Evolutionary conservation across 441 rosid species (phyloP).

Genomic region (Erodium trifolium): DNA sequence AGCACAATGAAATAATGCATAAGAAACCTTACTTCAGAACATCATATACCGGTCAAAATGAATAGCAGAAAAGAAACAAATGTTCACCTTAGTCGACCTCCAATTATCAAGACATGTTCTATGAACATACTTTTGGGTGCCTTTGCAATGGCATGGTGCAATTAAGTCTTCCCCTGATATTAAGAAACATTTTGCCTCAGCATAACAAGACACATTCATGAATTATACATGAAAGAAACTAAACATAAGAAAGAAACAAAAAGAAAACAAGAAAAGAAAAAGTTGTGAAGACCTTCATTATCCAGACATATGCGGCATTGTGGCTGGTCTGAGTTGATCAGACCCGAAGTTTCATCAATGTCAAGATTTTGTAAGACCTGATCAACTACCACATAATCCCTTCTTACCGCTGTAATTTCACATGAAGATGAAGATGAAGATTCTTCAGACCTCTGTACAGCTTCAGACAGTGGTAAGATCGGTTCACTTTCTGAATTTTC

Average conservation of each 20-base stretch:
- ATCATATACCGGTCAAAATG: slow-evolving; percentile 15
- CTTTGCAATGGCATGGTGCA: slow-evolving; percentile 96
- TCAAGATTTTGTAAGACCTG: slow-evolving; percentile 45
- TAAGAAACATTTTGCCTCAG: slow-evolving; percentile 17
- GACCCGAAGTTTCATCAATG: slow-evolving; percentile 56
- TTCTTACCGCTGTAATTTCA: slow-evolving; percentile 57
- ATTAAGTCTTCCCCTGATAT: slow-evolving; percentile 84
- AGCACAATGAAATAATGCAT: slow-evolving; percentile 7
- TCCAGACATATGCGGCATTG: slow-evolving; percentile 98
- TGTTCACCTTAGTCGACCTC: slow-evolving; percentile 93
- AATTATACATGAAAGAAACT: not conserved
- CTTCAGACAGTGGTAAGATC: slow-evolving; percentile 39
- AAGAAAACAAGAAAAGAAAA: slow-evolving; percentile 15
- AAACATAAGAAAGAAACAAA: not conserved
- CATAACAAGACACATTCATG: slow-evolving; percentile 4
- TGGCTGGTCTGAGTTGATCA: slow-evolving; percentile 66
- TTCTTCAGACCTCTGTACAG: slow-evolving; percentile 38
- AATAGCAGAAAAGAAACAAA: slow-evolving; percentile 15
- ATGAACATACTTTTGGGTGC: slow-evolving; percentile 96
- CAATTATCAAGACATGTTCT: slow-evolving; percentile 95
- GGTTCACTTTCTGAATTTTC: slow-evolving; percentile 64
- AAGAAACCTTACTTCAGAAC: slow-evolving; percentile 10
- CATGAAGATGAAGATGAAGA: slow-evolving; percentile 49
- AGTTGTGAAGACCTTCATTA: slow-evolving; percentile 52
- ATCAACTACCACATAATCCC: slow-evolving; percentile 32